Conservation (phyloP, 805 yeast species). For the Schizosaccharomyces octosporus region DNA sequence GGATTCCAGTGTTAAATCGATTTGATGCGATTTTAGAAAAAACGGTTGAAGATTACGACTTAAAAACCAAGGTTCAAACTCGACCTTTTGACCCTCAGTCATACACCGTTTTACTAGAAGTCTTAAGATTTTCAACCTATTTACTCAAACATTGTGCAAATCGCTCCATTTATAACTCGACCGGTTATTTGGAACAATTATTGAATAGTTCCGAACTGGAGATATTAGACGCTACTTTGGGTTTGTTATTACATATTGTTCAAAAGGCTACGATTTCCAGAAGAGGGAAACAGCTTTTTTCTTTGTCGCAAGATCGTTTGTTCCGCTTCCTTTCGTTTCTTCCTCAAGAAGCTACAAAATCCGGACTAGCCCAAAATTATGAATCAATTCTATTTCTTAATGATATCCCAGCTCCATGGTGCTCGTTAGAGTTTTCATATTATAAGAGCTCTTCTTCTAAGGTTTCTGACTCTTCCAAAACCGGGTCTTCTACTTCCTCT, state of each 20-base stretch:
- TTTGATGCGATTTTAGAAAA: conserved; percentile 43
- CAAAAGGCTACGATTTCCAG: background rate
- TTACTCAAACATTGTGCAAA: conserved; percentile 47
- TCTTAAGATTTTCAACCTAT: conserved; percentile 36
- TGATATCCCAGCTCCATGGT: background rate
- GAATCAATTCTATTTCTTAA: background rate
- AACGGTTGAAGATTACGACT: conserved; percentile 27
- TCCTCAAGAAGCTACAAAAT: background rate
- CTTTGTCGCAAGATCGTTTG: background rate
- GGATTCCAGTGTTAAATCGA: conserved; percentile 54
- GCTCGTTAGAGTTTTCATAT: background rate
- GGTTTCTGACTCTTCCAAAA: background rate
- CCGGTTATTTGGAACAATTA: conserved; percentile 16
- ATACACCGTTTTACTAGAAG: conserved; percentile 22
- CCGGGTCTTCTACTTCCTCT: background rate
- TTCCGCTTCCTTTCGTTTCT: background rate
- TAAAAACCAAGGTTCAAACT: conserved; percentile 23
- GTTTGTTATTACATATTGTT: background rate
- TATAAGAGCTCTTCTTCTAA: background rate
- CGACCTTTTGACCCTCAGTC: conserved; percentile 23
- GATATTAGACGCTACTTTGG: background rate
- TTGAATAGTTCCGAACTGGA: background rate
- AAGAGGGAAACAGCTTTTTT: background rate
- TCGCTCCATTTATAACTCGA: conserved; percentile 41
- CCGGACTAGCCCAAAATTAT: background rate